Evolutionary conservation across 2,329 filamentous ascomycete species (phyloP), one percentile per base, ranked within the genome.

Genomic region (Penicillium sp.): DNA sequence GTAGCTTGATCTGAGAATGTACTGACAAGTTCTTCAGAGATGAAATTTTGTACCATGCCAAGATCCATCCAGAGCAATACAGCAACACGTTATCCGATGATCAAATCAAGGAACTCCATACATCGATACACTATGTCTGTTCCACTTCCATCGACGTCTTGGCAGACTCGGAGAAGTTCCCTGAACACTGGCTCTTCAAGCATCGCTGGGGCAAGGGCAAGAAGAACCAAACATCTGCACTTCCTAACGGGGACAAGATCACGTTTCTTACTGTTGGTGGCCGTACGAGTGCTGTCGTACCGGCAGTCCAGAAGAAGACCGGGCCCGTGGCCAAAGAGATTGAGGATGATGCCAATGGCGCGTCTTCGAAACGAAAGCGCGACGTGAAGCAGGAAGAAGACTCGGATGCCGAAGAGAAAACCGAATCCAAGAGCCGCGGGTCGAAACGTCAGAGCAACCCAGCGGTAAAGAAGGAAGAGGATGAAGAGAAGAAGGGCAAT

Each of bases 51-150:
- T 98, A 91, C 64, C 86, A 97, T 59, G 87, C 93, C 4, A 83
- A 81, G 43, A 79, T 97, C 13, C 92, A 98, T 59, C 93, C 93
- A 0, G 92, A 96, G 67, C 89, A 95, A 66, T 95, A 95, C 72
- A 89, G 86, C 70, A 85, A 96, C 63, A 87, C 88, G 0, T 87
- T 97, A 58, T 78, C 68, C 54, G 82, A 88, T 28, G 78, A 73
- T 0, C 86, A 96, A 67, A 81, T 95, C 54, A 78, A 81, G 56
- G 77, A 76, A 33, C 75, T 98, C 1, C 85, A 93, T 67, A 76
- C 83, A 7, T 80, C 84, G 0, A 84, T 96, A 38, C 78, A 86
- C 50, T 83, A 88, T 54, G 86, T 98, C 7, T 95, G 89, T 66
- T 80, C 85, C 51, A 86, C 83, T 0, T 88, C 92, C 0, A 84